Evolutionary conservation across 2,329 filamentous ascomycete species (phyloP).

Genomic region (Claviceps humidiphila): DNA sequence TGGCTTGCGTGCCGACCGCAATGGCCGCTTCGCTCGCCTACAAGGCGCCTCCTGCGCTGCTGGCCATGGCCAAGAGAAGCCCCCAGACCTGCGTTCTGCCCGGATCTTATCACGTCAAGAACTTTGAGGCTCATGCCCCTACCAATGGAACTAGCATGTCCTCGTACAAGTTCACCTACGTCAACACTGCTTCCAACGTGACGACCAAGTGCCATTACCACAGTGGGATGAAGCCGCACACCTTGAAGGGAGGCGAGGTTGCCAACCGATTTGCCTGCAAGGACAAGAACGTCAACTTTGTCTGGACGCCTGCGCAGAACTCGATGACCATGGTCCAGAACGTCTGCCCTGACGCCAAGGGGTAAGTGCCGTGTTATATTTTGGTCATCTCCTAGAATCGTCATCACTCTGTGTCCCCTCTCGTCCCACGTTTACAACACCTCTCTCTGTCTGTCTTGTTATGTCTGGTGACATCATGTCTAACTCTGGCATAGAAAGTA

Average conservation of each 20-base stretch:
- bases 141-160: constrained; percentile 19
- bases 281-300: constrained; percentile 27
- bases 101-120: constrained; percentile 22
- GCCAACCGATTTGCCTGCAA: constrained; percentile 30
- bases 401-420: not conserved
- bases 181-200: constrained; percentile 25
- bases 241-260: constrained; percentile 11
- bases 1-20: constrained; percentile 8
- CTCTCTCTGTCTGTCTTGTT: not conserved
- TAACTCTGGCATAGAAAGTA: not conserved
- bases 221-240: constrained; percentile 24
- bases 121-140: constrained; percentile 23
- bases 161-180: constrained; percentile 26
- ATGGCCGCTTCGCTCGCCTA: constrained; percentile 15
- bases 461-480: not conserved
- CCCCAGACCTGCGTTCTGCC: constrained; percentile 23
- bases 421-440: not conserved
- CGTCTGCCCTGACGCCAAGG: constrained; percentile 24
- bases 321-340: constrained; percentile 31
- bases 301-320: constrained; percentile 19
- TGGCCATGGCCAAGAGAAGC: constrained; percentile 12
- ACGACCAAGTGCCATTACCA: constrained; percentile 31
- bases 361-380: constrained; percentile 16
- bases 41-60: constrained; percentile 13
- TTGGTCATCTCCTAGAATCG: not conserved